Evolutionary conservation across 306 rosid species (phyloP).

Genomic region (Vigna mungo): DNA sequence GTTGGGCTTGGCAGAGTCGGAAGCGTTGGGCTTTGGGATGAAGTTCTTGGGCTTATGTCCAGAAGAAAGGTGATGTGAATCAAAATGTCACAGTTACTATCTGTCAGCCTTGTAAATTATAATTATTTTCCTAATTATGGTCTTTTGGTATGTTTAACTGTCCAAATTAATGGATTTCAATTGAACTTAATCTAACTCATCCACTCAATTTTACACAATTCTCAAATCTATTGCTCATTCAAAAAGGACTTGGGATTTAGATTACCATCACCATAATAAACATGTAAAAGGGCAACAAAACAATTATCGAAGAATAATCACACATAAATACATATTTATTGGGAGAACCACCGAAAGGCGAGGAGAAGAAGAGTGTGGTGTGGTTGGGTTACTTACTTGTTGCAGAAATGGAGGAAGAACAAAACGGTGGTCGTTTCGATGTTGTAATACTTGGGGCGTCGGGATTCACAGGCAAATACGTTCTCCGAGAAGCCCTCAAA

Average conservation of each 20-base stretch:
- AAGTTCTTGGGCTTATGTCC: slow-evolving; percentile 79
- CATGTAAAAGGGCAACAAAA: too few species aligned
- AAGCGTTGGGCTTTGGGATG: slow-evolving; percentile 76
- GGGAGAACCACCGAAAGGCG: too few species aligned
- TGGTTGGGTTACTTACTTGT: background rate
- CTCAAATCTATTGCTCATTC: too few species aligned
- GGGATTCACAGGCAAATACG: slow-evolving; percentile 90
- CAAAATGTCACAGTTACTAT: background rate
- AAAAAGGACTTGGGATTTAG: too few species aligned
- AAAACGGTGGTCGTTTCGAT: slow-evolving; percentile 49
- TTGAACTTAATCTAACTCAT: too few species aligned
- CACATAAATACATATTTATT: too few species aligned
- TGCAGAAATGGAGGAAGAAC: slow-evolving; percentile 13
- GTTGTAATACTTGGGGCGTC: slow-evolving; percentile 79
- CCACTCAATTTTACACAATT: too few species aligned
- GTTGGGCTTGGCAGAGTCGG: slow-evolving; percentile 59
- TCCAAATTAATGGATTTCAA: too few species aligned
- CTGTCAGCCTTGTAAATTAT: slow-evolving; percentile 9
- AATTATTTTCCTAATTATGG: background rate
- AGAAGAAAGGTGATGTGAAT: slow-evolving; percentile 59
- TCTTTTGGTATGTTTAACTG: background rate
- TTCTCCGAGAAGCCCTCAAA: slow-evolving; percentile 74
- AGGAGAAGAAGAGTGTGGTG: too few species aligned
- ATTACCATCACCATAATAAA: too few species aligned
- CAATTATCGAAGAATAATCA: too few species aligned